phyloP scores from a whole-genome alignment of 2,329 filamentous ascomycete genomes.

The Ophiostoma sp. region DNA sequence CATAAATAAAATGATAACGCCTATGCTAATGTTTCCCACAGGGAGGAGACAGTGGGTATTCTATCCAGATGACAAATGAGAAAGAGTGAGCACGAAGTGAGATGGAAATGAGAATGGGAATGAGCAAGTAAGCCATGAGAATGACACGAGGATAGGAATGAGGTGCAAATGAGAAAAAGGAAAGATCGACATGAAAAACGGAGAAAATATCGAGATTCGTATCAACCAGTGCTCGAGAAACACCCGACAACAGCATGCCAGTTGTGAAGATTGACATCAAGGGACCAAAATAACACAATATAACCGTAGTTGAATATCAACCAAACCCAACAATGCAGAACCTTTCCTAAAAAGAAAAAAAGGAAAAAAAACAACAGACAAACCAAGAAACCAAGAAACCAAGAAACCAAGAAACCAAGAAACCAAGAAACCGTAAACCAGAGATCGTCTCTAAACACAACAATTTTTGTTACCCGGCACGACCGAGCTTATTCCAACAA shows the following conservation, averaged over 20 bases:
- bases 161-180: background rate
- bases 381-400: too few relatives aligned
- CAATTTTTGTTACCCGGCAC: background rate
- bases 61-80: conserved; percentile 1
- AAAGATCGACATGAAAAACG: background rate
- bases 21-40: conserved; percentile 1
- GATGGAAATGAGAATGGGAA: background rate
- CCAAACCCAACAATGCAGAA: background rate
- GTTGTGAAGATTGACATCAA: background rate
- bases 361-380: too few relatives aligned
- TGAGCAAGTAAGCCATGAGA: background rate
- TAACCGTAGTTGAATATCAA: background rate
- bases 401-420: too few relatives aligned
- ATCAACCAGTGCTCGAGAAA: background rate
- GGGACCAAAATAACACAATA: background rate
- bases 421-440: background rate
- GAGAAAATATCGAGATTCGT: background rate
- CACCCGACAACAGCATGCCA: background rate
- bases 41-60: background rate
- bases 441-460: background rate
- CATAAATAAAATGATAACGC: background rate
- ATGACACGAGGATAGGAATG: background rate
- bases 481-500: background rate
- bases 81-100: background rate
- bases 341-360: background rate